These are phyloP conservation scores for Kwoniella dendrophila DNA, from an alignment of 768 basidiomycete genomes.

Conservation along the genomic window DNA sequence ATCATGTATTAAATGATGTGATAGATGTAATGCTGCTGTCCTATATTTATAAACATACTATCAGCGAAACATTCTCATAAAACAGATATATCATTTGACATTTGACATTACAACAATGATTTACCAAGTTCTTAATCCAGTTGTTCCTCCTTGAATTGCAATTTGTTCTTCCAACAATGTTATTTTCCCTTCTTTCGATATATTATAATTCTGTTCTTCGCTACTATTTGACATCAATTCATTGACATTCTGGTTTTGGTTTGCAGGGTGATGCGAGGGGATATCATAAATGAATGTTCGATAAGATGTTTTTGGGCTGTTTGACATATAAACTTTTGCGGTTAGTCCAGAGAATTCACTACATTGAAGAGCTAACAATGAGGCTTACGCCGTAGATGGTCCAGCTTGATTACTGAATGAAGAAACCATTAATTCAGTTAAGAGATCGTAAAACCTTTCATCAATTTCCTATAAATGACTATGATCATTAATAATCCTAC, in stretches of 20 bases:
- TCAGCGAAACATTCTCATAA: neutral
- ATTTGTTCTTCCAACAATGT: conserved; percentile 53
- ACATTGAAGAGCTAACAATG: no score
- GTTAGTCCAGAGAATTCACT: neutral
- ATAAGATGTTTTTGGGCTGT: conserved; percentile 43
- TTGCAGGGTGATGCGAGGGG: conserved; percentile 6
- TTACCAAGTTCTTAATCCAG: conserved; percentile 54
- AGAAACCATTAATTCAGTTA: conserved; percentile 42
- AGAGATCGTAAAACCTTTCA: conserved; percentile 44
- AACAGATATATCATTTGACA: neutral
- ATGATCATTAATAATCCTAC: conserved; percentile 13
- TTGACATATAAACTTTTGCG: no score
- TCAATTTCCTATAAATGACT: conserved; percentile 39
- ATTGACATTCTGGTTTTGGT: neutral
- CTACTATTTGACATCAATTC: neutral
- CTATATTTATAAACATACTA: conserved; percentile 9
- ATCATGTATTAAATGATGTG: conserved; percentile 38
- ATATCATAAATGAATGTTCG: conserved; percentile 50
- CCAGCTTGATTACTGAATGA: conserved; percentile 11
- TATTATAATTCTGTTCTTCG: neutral
- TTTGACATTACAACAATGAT: neutral
- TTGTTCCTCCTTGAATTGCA: conserved; percentile 52
- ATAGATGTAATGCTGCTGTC: conserved; percentile 46
- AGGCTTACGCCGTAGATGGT: conserved; percentile 11
- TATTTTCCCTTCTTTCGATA: conserved; percentile 29